These are phyloP conservation scores for Sclerotinia nivalis DNA, from an alignment of 2,329 filamentous ascomycete genomes.

Conservation along the genomic window DNA sequence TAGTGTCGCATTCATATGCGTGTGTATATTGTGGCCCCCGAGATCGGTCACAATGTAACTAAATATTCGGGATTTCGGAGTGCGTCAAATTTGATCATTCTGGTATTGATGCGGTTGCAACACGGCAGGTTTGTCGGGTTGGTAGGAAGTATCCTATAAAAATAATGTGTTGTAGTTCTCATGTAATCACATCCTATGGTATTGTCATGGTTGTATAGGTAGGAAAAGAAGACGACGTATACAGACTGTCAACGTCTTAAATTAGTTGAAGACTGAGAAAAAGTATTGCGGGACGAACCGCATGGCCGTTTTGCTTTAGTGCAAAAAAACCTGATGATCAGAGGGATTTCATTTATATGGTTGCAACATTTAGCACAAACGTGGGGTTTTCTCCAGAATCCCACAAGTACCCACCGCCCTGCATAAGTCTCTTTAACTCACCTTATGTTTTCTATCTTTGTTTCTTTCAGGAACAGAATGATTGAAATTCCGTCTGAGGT, in stretches of 20 bases:
- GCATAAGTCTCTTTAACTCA: constrained; percentile 5
- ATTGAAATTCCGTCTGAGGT: neutral
- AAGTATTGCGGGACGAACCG: constrained; percentile 8
- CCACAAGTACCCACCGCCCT: constrained; percentile 3
- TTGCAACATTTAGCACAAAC: constrained; percentile 1
- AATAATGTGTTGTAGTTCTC: constrained; percentile 1
- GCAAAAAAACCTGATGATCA: neutral
- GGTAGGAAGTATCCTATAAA: neutral
- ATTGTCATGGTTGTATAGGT: neutral
- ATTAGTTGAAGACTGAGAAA: neutral
- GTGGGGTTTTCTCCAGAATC: constrained; percentile 9
- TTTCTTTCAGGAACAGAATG: constrained; percentile 1
- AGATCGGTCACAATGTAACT: constrained; percentile 22
- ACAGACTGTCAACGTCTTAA: neutral
- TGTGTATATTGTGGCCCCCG: neutral
- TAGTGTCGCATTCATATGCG: neutral
- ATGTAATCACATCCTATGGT: neutral
- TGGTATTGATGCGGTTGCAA: constrained; percentile 8
- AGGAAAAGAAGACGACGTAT: neutral
- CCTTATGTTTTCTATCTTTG: neutral
- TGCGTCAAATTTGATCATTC: neutral
- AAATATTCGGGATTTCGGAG: constrained; percentile 8
- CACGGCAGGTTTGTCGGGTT: constrained; percentile 3
- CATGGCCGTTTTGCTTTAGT: constrained; percentile 13
- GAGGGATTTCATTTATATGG: neutral